These are phyloP conservation scores for Coemansia sp. DNA, from an alignment of 192 early-diverging fungal genomes.

Conservation along the genomic window DNA sequence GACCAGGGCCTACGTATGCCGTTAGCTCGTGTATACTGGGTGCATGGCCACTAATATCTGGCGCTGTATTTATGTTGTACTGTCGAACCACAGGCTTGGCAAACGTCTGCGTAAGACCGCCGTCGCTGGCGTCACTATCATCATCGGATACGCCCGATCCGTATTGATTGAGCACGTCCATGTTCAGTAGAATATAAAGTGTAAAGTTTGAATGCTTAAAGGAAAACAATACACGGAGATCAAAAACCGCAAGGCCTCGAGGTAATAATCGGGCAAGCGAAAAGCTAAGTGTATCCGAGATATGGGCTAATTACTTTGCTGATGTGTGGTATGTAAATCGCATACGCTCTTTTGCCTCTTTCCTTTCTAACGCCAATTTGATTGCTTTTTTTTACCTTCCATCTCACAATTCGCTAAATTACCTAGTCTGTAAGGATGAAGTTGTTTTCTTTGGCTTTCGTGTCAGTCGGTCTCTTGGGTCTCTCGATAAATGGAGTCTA, in stretches of 20 bases:
- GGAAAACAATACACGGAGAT: too few relatives aligned
- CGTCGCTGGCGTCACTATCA: conserved; percentile 21
- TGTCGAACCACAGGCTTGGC: conserved; percentile 36
- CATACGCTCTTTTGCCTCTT: background rate
- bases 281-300: background rate
- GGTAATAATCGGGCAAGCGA: background rate
- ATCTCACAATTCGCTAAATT: background rate
- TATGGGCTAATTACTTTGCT: background rate
- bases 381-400: background rate
- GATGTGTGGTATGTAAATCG: background rate
- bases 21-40: conserved; percentile 7
- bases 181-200: background rate
- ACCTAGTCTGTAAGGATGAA: background rate
- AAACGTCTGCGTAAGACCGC: background rate
- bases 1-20: conserved; percentile 20
- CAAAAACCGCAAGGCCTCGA: background rate
- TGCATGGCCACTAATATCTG: conserved; percentile 21
- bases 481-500: background rate
- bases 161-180: conserved; percentile 47
- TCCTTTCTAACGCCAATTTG: background rate
- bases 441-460: background rate
- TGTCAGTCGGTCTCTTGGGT: background rate
- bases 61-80: conserved; percentile 46
- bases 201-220: too few relatives aligned
- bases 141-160: conserved; percentile 36